These are phyloP conservation scores for Solanum medicagineum DNA, from an alignment of 257 asterid species.

Conservation along the genomic window DNA sequence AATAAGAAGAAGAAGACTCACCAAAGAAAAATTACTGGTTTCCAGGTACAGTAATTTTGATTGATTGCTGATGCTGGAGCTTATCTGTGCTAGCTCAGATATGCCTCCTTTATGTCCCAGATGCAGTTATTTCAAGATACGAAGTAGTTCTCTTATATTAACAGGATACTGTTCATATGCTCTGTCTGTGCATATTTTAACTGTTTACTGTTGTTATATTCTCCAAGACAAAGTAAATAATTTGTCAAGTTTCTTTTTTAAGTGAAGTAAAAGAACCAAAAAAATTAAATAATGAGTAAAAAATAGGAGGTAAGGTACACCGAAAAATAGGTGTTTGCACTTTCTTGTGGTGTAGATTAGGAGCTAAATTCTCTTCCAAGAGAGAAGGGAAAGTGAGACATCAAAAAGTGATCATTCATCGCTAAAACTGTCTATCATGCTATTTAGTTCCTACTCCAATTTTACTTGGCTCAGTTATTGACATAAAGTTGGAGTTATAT, in stretches of 20 bases:
- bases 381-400: neutral
- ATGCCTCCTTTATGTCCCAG: neutral
- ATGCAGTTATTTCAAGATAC: neutral
- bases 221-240: neutral
- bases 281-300: neutral
- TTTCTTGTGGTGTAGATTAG: neutral
- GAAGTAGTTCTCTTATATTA: neutral
- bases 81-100: neutral
- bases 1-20: conserved; percentile 84
- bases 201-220: neutral
- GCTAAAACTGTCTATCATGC: neutral
- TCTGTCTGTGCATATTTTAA: neutral
- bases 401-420: neutral
- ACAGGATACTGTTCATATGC: neutral
- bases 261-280: neutral
- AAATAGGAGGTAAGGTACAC: neutral
- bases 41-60: conserved; percentile 46
- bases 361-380: neutral
- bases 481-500: neutral
- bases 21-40: conserved; percentile 94
- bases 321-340: neutral
- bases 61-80: neutral
- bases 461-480: neutral
- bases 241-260: neutral
- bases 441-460: neutral